A percentile compares a stretch with the other conserved stretches of the same genome.
phyloP scores from a whole-genome alignment of 192 early-diverging fungal genomes.

The Podila epicladia region DNA sequence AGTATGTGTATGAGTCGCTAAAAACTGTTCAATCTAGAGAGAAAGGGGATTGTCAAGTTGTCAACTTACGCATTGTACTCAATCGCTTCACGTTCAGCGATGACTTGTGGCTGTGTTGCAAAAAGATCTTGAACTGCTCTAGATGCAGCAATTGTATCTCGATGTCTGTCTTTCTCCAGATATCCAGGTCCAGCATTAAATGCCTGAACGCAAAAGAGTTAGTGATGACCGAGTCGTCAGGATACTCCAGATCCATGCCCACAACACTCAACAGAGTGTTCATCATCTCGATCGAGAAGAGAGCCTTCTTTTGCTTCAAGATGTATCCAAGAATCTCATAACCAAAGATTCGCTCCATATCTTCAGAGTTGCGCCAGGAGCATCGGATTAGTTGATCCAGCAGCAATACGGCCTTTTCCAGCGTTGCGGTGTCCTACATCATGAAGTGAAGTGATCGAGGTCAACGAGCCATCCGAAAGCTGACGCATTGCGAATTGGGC shows the following conservation, averaged over 20 bases:
- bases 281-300: constrained; percentile 66
- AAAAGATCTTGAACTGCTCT: constrained; percentile 68
- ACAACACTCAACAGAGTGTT: constrained; percentile 69
- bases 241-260: constrained; percentile 62
- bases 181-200: constrained; percentile 73
- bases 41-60: not conserved
- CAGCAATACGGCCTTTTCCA: constrained; percentile 63
- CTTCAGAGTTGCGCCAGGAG: constrained; percentile 76
- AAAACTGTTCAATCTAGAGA: not conserved
- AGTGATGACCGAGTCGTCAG: constrained; percentile 68
- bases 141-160: constrained; percentile 67
- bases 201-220: constrained; percentile 72
- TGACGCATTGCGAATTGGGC: not conserved
- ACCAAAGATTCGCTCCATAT: constrained; percentile 74
- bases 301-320: constrained; percentile 68
- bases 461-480: not conserved
- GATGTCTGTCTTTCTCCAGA: constrained; percentile 67
- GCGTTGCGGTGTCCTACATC: constrained; percentile 54
- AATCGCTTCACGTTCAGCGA: constrained; percentile 67
- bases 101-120: constrained; percentile 63
- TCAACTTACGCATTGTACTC: constrained; percentile 64
- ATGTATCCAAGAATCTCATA: constrained; percentile 74
- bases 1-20: too few relatives aligned
- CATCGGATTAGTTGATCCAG: constrained; percentile 69
- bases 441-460: not conserved